Base-by-base conservation (phyloP, 1,284 basidiomycete genomes). In the Ganoderma lingzhi region DNA sequence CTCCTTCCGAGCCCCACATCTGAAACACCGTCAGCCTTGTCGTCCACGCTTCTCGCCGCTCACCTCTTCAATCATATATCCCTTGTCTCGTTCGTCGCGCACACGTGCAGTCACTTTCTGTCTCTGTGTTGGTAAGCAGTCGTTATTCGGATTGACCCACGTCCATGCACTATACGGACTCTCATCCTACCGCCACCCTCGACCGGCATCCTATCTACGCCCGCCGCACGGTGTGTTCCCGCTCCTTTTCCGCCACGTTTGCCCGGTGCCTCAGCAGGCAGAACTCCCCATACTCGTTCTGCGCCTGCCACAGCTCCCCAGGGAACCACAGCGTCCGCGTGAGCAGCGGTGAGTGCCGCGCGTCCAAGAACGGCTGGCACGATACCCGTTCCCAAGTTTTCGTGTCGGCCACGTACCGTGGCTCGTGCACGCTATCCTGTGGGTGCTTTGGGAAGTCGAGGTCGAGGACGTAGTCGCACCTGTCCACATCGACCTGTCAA, bases 401-500 rank as follows among this genome's bases (percentile, higher is more conserved):
- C 41, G 82, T 79, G 75, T 94, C 87, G 28, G 83, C 73, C 28
- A 87, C 86, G 79, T 94, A 96, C 60, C 94, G 90, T n/a, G 94
- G 95, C 77, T 97, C 95, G 65, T 88, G 82, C 2, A 75, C 63
- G 17, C 90, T 89, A 28, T 81, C 78, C 15, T 78, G 73, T 2
- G 89, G 87, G 73, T 92, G 88, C 2, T 84, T 80, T 0, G 96
- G 95, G 78, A 94, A 93, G 80, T 95, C 92, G 48, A 96, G 86
- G 78, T 97, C 94, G 69, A 98, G 86, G 67, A 98, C 83, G 81
- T 97, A 97, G 78, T 94, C 92, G 80, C 96, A 98, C 55, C 86
- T 83, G 35, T 88, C 82, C 23, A 90, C 81, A 53, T 92, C 84
- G 59, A 94, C 90, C 95, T 97, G 77, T 28, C 19, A 61, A 59